Evolutionary conservation across 73 alveolate species (phyloP), one percentile per base, ranked within the genome.

Genomic region (Paraurostyla sp.): DNA sequence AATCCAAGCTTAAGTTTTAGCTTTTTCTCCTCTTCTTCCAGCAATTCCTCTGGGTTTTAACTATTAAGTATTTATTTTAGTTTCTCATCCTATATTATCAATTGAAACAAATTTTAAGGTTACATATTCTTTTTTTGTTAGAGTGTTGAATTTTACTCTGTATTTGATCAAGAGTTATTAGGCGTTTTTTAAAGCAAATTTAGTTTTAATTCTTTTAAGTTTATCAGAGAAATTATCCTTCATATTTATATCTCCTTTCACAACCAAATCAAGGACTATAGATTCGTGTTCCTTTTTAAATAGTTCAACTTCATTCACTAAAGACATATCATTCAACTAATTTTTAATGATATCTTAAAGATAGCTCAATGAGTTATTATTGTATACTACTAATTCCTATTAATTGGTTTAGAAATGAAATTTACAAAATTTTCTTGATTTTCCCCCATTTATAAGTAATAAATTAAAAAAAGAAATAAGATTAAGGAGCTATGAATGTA

Each of bases 171-270:
- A 35, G 4, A 65, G 29, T 40, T 65, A 56, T 22, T 65, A 38
- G 7, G 82, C 82, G 25, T 65, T 65, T 65, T 65, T 32, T 4
- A 36, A 16, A 0, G 82, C 82, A 65, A 65, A 65, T 65, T 65
- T 65, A 38, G 60, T 4, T 65, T 65, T 32, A 18, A 65, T 65
- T 40, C 41, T 65, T 40, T 65, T 65, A 4, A 65, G 16, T 38
- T 65, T 65, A 32, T 65, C 23, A 13, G 56, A 16, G 42, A 18
- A 65, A 65, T 65, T 65, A 22, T 65, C 82, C 25, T 65, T 65
- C 16, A 65, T 36, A 38, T 29, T 25, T 15, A 65, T 32, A 4
- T 38, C 56, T 16, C 58, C 82, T 13, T 65, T 38, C 36, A 38
- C 9, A 9, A 65, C 9, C 20, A 38, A 38, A 36, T 65, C 82